These are phyloP conservation scores for Pythium guiyangense DNA, from an alignment of 352 stramenopile genomes.

Conservation along the genomic window DNA sequence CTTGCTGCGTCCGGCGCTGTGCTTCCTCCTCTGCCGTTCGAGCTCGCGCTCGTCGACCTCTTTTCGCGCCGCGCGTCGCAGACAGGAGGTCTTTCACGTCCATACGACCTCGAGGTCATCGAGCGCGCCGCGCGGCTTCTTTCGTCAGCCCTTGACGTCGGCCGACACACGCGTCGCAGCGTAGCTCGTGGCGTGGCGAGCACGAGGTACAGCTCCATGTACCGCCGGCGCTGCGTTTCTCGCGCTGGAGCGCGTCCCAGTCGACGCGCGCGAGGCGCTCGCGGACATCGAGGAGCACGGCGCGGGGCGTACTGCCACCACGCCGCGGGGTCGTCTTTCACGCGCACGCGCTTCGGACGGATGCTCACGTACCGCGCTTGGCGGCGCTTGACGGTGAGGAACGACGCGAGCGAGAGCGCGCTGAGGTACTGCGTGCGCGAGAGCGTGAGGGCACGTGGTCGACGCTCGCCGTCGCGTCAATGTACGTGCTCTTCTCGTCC, in stretches of 20 bases:
- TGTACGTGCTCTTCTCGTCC: conserved; percentile 87
- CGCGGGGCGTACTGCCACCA: conserved; percentile 80
- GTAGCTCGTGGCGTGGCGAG: conserved; percentile 18
- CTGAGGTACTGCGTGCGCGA: conserved; percentile 71
- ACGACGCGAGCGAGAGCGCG: conserved; percentile 67
- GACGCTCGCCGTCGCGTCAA: conserved; percentile 65
- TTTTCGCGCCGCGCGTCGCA: conserved; percentile 48
- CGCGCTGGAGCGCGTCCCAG: conserved; percentile 42
- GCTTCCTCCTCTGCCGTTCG: conserved; percentile 30
- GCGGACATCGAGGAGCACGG: conserved; percentile 67
- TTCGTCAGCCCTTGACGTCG: conserved; percentile 39
- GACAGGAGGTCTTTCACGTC: conserved; percentile 69
- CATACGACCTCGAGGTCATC: conserved; percentile 68
- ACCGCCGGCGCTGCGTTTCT: conserved; percentile 34
- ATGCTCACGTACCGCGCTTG: conserved; percentile 56
- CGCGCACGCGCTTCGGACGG: conserved; percentile 36
- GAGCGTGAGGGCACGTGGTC: conserved; percentile 68
- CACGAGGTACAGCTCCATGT: conserved; percentile 58
- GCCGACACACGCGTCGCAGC: conserved; percentile 32
- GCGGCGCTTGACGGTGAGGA: conserved; percentile 54
- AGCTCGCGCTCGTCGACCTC: conserved; percentile 25
- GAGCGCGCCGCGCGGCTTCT: conserved; percentile 38
- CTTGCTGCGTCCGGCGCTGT: conserved; percentile 8
- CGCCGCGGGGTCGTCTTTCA: conserved; percentile 39
- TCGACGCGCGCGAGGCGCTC: conserved; percentile 69